Evolutionary conservation across 352 stramenopile species (phyloP), one percentile per base, ranked within the genome.

Genomic region (Pythium rishiriense): DNA sequence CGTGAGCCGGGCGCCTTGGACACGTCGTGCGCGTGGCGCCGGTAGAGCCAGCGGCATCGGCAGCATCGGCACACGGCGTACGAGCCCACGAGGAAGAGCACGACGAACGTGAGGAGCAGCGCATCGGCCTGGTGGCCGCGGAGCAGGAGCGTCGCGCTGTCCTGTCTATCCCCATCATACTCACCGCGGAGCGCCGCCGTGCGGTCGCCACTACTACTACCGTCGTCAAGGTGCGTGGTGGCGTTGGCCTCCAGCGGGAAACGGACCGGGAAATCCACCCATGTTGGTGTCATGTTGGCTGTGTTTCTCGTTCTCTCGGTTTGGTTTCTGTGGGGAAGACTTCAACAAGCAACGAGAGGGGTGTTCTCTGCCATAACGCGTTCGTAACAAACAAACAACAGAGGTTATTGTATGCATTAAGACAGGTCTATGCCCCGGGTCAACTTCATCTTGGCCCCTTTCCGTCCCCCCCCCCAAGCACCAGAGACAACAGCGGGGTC

Each of bases 41-140:
- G 50, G 42, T 63, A 24, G 29, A 62, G 43, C 48, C 71, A 70
- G 22, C 75, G 78, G 43, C 68, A 69, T 33, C 76, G 74, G 28
- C 81, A 88, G 54, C 78, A 76, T 62, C 75, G 73, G 53, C 72
- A 87, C 41, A 76, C 84, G 41, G 87, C 48, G 41, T 80, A 87
- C 21, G 70, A 86, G 25, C 66, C 68, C 31, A 69, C 70, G 55
- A 90, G 64, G 66, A 86, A 77, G n/a, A 78, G 25, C 43, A 75
- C 46, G 56, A 86, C 64, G 22, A 79, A 49, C 43, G 62, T 72
- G 37, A 87, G 60, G 47, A 85, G 60, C 24, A 81, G 50, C 24
- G 69, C 31, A 42, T 86, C 75, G 4, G 66, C 60, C 63, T 74
- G 70, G 42, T 79, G 72, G 49, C 68, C 19, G 21, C 41, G 69